Evolutionary conservation across 306 rosid genomes (phyloP), one percentile per base, ranked within the genome.

Genomic region (Lathyrus tuberosus): DNA sequence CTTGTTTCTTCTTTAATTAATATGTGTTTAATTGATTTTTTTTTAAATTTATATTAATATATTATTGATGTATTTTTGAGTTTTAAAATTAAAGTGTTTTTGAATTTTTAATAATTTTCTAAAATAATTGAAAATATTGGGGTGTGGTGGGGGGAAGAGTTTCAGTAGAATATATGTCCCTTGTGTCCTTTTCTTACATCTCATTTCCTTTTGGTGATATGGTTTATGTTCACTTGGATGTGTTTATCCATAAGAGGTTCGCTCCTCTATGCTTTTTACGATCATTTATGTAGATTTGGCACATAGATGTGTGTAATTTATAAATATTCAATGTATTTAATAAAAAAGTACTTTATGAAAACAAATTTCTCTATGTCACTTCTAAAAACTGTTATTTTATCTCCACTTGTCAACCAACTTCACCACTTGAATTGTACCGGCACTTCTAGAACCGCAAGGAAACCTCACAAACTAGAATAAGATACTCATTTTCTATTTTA

Each of bases 361-460:
- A 13, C 8, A 28, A 57, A 57, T 30, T 30, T 28, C 41, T 30
- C 20, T 30, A 57, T 41, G 63, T 57, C 43, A 48, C 52, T 48
- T 67, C n/a, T n/a, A 28, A 44, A 28, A 14, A 28, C 10, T n/a
- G 31, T 69, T 54, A 5, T 15, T 16, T 56, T 42, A 33, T 48
- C 61, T 42, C 57, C 70, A 72, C 63, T 62, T 72, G 70, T 11
- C 70, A 61, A 47, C 5, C 17, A 48, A 2, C 62, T n/a, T 31
- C 63, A 49, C 43, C 77, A 62, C 64, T 48, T 47, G 40, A 72
- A 62, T 72, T 61, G 5, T 11, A 10, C 49, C 37, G 62, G 41
- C 62, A 72, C 62, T 48, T 72, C 69, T 48, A 35, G 51, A 20
- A 8, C 49, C 69, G 16, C 52, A 61, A 72, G 61, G 38, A 33